Evolutionary conservation across 495 filamentous ascomycete species (phyloP).

Genomic region (Lindgomyces ingoldianus): DNA sequence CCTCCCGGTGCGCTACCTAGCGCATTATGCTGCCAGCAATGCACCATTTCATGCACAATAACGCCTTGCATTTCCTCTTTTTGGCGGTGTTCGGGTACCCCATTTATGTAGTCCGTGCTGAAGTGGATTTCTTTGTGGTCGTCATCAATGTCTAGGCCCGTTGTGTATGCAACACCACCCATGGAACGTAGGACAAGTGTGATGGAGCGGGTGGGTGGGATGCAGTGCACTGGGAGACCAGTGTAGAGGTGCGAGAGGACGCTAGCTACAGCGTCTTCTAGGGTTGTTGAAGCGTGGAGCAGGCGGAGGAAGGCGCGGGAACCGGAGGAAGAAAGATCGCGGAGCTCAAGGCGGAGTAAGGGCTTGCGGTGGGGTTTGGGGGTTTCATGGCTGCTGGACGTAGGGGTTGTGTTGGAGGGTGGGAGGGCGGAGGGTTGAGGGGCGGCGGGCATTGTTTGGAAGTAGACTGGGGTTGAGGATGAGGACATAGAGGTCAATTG

Average conservation of each 20-base stretch:
- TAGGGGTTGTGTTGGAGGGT: neutral
- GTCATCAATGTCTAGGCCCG: constrained; percentile 73
- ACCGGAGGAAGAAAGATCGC: constrained; percentile 68
- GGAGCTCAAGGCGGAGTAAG: constrained; percentile 64
- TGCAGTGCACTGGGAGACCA: constrained; percentile 38
- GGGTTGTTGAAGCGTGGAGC: constrained; percentile 58
- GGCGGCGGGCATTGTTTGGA: constrained; percentile 34
- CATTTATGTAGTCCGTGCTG: constrained; percentile 70
- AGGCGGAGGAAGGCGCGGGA: constrained; percentile 62
- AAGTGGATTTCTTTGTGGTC: constrained; percentile 97
- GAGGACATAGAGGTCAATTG: constrained; percentile 31
- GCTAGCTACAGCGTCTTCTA: constrained; percentile 61
- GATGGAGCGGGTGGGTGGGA: constrained; percentile 70
- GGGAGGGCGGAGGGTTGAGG: constrained; percentile 19
- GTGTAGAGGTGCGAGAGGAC: constrained; percentile 69
- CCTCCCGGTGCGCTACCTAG: constrained; percentile 68
- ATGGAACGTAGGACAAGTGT: constrained; percentile 81
- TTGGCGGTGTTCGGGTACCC: constrained; percentile 42
- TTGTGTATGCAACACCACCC: constrained; percentile 85
- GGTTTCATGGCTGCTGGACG: constrained; percentile 7
- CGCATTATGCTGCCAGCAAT: constrained; percentile 87
- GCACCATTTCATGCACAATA: constrained; percentile 88
- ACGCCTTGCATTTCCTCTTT: constrained; percentile 77
- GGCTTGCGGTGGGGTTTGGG: constrained; percentile 62
- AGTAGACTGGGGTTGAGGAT: constrained; percentile 31